Evolutionary conservation across 2,329 filamentous ascomycete genomes (phyloP), one percentile per base, ranked within the genome.

Genomic region (Sclerotinia trifoliorum): DNA sequence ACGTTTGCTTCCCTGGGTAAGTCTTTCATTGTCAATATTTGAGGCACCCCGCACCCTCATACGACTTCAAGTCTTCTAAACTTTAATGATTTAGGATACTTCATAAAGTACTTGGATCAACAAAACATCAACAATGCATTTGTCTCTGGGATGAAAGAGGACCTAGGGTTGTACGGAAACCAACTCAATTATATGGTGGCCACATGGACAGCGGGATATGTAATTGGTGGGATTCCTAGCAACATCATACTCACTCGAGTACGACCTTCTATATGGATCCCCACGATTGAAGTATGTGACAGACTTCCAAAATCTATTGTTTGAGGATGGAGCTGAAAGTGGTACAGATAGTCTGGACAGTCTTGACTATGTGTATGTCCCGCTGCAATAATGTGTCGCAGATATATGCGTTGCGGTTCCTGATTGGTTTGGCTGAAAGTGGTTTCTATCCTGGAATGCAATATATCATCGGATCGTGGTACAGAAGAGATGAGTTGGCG

Each of bases 381-480:
- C 24, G 24, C 26, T 52, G 54, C 19, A 61, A 64, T 42, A 62
- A 67, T 5, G 46, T 32, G 7, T 71, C 74, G 17, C 83, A 79
- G 46, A 77, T 80, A 71, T 79, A 80, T 76, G 77, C 75, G 35
- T 75, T 77, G 21, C 75, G 79, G 0, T 80, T 80, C 61, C 76
- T 79, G 5, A 78, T 80, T 49, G 79, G 79, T 79, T 39, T 87
- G 24, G 81, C 82, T 60, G 85, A 88, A 76, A 80, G 82, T 0
- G 83, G 82, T 8, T 86, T 77, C 32, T 78, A 68, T 67, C 83
- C 85, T 4, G 84, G 83, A 10, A 80, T 84, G 0, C 84, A 86
- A 70, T 87, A 75, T 83, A 71, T 88, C 61, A 79, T 88, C 0
- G 85, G 85, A 1, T 83, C 82, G 0, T 88, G 86, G 86, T 88